phyloP scores from a whole-genome alignment of 83 land plant species.

The Thuja plicata region DNA sequence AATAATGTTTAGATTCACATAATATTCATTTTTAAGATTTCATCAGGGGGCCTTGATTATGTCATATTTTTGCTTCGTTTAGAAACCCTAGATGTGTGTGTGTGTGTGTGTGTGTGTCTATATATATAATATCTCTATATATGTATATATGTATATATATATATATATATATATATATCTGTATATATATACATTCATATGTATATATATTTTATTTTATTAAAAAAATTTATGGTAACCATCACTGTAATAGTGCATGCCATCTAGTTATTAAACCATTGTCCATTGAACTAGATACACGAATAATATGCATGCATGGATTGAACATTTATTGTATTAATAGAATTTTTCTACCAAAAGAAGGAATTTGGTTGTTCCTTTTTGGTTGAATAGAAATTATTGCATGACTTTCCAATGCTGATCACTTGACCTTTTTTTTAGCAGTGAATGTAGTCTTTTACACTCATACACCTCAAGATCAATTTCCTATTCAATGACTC shows the following conservation, averaged over 20 bases:
- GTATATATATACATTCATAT: too few species aligned
- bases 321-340: neutral
- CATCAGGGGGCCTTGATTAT: too few species aligned
- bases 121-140: too few species aligned
- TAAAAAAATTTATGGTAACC: too few species aligned
- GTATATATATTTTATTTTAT: too few species aligned
- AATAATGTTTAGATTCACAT: too few species aligned
- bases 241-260: neutral
- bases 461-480: neutral
- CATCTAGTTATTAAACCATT: neutral
- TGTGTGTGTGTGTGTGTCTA: too few species aligned
- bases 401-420: neutral
- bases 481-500: neutral
- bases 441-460: neutral
- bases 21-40: too few species aligned
- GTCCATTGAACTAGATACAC: neutral
- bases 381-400: neutral
- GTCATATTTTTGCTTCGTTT: too few species aligned
- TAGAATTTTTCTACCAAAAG: neutral
- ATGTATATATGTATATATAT: too few species aligned
- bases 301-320: neutral
- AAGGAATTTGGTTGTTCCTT: neutral
- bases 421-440: neutral
- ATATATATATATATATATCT: too few species aligned
- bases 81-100: too few species aligned